A percentile compares a stretch with the other conserved stretches of the same genome.
Conservation (phyloP, 2,329 filamentous ascomycete species). For the Nemania serpens region DNA sequence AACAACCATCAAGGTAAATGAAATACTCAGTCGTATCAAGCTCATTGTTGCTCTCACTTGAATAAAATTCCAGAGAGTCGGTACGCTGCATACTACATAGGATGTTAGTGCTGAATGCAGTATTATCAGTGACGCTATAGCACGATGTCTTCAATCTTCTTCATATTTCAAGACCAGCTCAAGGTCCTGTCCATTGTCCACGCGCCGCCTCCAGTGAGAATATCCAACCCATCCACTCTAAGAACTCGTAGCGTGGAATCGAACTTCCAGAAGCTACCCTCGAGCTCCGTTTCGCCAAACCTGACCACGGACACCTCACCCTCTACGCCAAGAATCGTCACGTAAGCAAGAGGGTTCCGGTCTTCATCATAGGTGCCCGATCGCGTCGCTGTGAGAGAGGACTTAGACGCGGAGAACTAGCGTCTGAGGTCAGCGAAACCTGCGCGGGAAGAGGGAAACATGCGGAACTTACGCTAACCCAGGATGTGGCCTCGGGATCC, state of each 20-base stretch:
- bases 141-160: neutral
- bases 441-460: neutral
- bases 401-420: slow-evolving; percentile 49
- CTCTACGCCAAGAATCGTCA: slow-evolving; percentile 65
- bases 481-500: slow-evolving; percentile 57
- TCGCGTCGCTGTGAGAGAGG: slow-evolving; percentile 52
- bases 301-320: slow-evolving; percentile 49
- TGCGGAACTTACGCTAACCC: slow-evolving; percentile 50
- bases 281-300: slow-evolving; percentile 55
- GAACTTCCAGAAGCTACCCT: slow-evolving; percentile 51
- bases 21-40: too few relatives aligned
- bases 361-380: slow-evolving; percentile 58
- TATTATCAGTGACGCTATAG: too few relatives aligned
- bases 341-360: slow-evolving; percentile 61
- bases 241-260: slow-evolving; percentile 54
- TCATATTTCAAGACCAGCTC: slow-evolving; percentile 52
- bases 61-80: too few relatives aligned
- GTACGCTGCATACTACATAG: too few relatives aligned
- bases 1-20: too few relatives aligned
- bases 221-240: slow-evolving; percentile 54
- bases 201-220: slow-evolving; percentile 57
- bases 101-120: too few relatives aligned
- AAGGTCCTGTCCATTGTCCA: slow-evolving; percentile 63
- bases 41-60: too few relatives aligned
- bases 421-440: neutral